Conservation (phyloP, 2,329 filamentous ascomycete species). For the Eutypa lata region DNA sequence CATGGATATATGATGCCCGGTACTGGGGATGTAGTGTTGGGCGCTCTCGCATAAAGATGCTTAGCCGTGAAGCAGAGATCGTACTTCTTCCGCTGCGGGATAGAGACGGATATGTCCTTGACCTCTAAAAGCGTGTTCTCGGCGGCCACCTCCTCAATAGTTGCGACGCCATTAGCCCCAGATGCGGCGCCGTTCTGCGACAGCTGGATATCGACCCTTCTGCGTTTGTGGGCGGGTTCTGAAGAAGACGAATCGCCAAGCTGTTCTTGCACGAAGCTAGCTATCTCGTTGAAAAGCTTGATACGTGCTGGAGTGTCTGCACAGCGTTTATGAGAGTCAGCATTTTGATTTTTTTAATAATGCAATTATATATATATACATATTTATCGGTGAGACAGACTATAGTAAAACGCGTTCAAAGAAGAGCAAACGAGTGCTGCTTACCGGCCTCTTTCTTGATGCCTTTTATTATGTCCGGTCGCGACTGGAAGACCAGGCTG, state of each 20-base stretch:
- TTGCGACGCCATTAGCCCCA: constrained; percentile 16
- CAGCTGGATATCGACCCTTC: constrained; percentile 45
- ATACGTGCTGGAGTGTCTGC: constrained; percentile 49
- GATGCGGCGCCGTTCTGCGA: constrained; percentile 21
- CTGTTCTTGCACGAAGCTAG: constrained; percentile 46
- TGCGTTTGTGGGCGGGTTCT: constrained; percentile 50
- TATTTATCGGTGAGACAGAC: not conserved
- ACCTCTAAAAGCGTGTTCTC: constrained; percentile 57
- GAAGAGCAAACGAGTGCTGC: constrained; percentile 7
- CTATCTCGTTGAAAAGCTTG: constrained; percentile 56
- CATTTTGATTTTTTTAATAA: not conserved
- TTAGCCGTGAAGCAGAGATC: constrained; percentile 60
- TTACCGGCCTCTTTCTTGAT: constrained; percentile 54
- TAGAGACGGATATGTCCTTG: constrained; percentile 64
- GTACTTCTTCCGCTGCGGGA: constrained; percentile 67
- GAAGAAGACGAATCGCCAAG: constrained; percentile 24
- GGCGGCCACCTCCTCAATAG: constrained; percentile 37
- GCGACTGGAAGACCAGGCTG: constrained; percentile 49
- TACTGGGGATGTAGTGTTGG: constrained; percentile 49
- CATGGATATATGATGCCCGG: constrained; percentile 56
- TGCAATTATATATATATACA: not conserved
- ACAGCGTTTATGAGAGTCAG: constrained; percentile 4
- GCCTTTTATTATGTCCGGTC: constrained; percentile 53
- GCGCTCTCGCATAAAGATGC: constrained; percentile 55
- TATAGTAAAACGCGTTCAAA: not conserved